Base-by-base conservation (phyloP, 768 basidiomycete genomes). In the Boletellus ananiceps region DNA sequence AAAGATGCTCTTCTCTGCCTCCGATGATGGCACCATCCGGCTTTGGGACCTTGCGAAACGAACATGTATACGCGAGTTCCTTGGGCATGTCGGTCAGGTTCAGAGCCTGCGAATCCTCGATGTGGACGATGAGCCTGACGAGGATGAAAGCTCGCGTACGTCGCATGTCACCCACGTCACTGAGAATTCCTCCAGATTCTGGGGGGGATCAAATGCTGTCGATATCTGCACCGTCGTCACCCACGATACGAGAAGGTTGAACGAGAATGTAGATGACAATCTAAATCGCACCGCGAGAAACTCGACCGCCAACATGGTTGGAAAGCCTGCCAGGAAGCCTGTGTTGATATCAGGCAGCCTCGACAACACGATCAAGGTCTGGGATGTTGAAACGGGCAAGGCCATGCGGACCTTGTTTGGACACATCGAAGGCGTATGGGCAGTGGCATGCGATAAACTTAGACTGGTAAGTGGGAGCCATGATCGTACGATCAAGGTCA, bases 351-450 rank as follows among this genome's bases (percentile, higher is more conserved):
- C 93, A 4, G 93, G 91, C 3, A 86, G 87, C 60, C 74, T 96
- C 57, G 94, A 98, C 65, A 96, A 97, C 63, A 97, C 94, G 27
- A 85, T 98, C 71, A 93, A 90, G 66, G 61, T 94, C 36, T 99
- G 96, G 96, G 93, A 98, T 61, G 81, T 98, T 23, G 91, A 94
- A 58, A 80, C 84, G 1, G 92, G 86, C 35, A 82, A 84, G 60
- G 76, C 83, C 19, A 71, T 80, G 41, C 75, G 80, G 60, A 97
- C 96, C 36, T 78, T 94, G 54, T 99, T 99, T 66, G 96, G 94
- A 1, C 94, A 97, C 66, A 93, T 98, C 59, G 96, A 99, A 64
- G 96, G 96, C 46, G 93, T 99, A 15, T 99, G 96, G 96, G 85
- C 84, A 3, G 88, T 98, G 27, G 93, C 92, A 19, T 84, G 86